Conservation (phyloP, 208 protist species). For the Porcisia deanei region DNA sequence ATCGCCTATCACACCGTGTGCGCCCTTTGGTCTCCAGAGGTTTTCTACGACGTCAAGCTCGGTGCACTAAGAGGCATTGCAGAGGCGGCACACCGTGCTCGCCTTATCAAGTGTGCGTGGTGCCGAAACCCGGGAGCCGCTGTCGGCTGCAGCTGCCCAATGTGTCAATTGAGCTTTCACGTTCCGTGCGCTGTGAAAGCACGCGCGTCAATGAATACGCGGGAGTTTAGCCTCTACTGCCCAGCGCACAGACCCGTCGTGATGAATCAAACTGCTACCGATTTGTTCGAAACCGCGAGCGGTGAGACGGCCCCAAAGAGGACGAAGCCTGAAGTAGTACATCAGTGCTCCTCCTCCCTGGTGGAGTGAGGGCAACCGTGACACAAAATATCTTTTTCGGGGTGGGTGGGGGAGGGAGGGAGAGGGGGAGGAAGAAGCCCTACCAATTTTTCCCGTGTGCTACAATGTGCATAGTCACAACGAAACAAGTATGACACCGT, state of each 20-base stretch:
- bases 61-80: slow-evolving; percentile 31
- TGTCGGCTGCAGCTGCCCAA: slow-evolving; percentile 39
- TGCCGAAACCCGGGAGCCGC: slow-evolving; percentile 52
- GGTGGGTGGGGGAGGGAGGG: no score
- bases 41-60: slow-evolving; percentile 51
- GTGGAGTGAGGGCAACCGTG: neutral
- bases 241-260: slow-evolving; percentile 9
- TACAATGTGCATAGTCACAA: neutral
- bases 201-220: slow-evolving; percentile 13
- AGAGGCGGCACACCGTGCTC: slow-evolving; percentile 31
- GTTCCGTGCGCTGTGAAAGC: slow-evolving; percentile 51
- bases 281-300: neutral
- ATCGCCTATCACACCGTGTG: slow-evolving; percentile 50
- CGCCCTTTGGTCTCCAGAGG: slow-evolving; percentile 79
- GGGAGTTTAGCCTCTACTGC: slow-evolving; percentile 30
- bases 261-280: neutral
- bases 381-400: neutral
- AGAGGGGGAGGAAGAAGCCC: neutral
- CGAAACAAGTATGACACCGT: neutral
- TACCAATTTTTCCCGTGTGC: neutral
- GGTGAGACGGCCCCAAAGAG: neutral
- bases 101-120: slow-evolving; percentile 48
- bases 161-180: slow-evolving; percentile 61
- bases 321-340: neutral
- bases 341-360: neutral